These are phyloP conservation scores for Lasiodiplodia gonubiensis DNA, from an alignment of 2,329 filamentous ascomycete genomes.

Conservation along the genomic window DNA sequence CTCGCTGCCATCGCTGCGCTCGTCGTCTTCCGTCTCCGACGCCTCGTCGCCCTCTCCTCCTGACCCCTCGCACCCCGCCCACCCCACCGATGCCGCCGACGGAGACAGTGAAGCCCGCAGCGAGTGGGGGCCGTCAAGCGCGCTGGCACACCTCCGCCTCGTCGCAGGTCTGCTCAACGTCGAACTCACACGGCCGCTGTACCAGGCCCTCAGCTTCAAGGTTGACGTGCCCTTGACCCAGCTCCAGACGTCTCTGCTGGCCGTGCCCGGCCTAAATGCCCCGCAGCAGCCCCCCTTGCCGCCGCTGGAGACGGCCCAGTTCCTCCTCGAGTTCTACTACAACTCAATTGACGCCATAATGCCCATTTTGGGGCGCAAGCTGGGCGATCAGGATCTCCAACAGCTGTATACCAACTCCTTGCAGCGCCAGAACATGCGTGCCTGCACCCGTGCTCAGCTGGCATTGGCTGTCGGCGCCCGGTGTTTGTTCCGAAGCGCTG, in stretches of 20 bases:
- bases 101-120: neutral
- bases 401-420: constrained; percentile 16
- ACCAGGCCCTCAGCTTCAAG: constrained; percentile 15
- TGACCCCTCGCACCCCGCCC: neutral
- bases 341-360: constrained; percentile 22
- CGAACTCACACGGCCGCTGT: constrained; percentile 23
- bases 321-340: constrained; percentile 28
- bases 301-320: constrained; percentile 18
- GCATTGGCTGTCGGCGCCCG: constrained; percentile 12
- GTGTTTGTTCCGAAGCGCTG: constrained; percentile 25
- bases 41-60: neutral
- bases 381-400: constrained; percentile 24
- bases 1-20: constrained; percentile 14
- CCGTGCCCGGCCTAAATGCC: neutral
- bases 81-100: neutral
- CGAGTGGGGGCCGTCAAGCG: constrained; percentile 27
- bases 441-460: constrained; percentile 23
- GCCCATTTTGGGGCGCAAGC: constrained; percentile 16
- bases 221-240: constrained; percentile 24
- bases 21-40: constrained; percentile 18
- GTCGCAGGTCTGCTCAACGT: constrained; percentile 23
- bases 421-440: constrained; percentile 19
- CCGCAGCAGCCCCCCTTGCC: constrained; percentile 1
- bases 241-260: neutral
- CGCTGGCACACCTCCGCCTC: constrained; percentile 24